Conservation (phyloP, 257 asterid species). For the Coffea canephora region DNA sequence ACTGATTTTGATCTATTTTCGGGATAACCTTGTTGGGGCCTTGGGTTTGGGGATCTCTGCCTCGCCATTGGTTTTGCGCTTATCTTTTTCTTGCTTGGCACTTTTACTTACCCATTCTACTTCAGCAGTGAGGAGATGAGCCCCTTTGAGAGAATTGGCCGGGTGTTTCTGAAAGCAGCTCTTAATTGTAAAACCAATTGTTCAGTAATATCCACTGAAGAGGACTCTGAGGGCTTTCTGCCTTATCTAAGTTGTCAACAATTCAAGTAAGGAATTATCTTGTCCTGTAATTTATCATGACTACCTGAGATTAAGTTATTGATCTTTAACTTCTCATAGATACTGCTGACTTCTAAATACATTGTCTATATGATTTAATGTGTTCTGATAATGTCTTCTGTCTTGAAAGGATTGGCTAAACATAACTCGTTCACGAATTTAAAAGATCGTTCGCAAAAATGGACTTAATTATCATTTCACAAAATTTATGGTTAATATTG, state of each 20-base stretch:
- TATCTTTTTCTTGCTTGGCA: slow-evolving; percentile 35
- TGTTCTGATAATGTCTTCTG: neutral
- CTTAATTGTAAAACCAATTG: slow-evolving; percentile 20
- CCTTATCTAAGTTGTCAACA: slow-evolving; percentile 31
- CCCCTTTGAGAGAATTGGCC: slow-evolving; percentile 26
- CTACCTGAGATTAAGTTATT: neutral
- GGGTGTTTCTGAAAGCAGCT: slow-evolving; percentile 27
- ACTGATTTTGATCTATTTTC: too few relatives aligned
- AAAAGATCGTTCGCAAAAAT: too few relatives aligned
- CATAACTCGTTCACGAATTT: too few relatives aligned
- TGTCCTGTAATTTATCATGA: too few relatives aligned
- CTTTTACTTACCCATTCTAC: slow-evolving; percentile 30
- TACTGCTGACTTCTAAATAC: too few relatives aligned
- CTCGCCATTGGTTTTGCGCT: slow-evolving; percentile 32
- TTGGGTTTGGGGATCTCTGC: slow-evolving; percentile 43
- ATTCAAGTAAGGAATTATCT: slow-evolving; percentile 28
- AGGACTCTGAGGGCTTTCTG: slow-evolving; percentile 19
- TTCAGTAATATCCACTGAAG: slow-evolving; percentile 19
- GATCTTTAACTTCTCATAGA: neutral
- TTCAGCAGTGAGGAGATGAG: slow-evolving; percentile 10
- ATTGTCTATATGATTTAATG: too few relatives aligned
- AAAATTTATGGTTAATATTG: too few relatives aligned
- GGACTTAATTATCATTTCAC: too few relatives aligned
- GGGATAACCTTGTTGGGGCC: slow-evolving; percentile 32
- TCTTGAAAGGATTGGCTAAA: neutral